Evolutionary conservation across 768 basidiomycete species (phyloP).

Genomic region (Leccinellum luteum): DNA sequence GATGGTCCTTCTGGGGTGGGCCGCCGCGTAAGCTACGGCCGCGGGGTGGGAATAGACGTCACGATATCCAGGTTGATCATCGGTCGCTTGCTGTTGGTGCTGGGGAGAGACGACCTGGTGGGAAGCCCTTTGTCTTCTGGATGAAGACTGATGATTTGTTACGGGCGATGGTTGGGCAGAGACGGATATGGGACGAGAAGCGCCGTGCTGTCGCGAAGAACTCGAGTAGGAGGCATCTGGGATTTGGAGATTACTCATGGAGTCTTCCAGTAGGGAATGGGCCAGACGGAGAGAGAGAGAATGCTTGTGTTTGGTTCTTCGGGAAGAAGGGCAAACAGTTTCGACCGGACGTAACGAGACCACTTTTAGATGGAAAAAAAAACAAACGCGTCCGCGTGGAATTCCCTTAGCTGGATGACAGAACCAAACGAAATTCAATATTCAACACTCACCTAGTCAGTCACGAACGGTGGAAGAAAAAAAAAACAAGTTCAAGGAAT

Average conservation of each 20-base stretch:
- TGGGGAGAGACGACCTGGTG: constrained; percentile 62
- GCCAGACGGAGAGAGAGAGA: constrained; percentile 1
- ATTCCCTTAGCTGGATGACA: constrained; percentile 16
- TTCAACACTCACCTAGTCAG: too few relatives aligned
- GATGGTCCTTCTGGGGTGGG: constrained; percentile 82
- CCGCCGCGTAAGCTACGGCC: constrained; percentile 76
- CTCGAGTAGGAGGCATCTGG: constrained; percentile 43
- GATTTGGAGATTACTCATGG: constrained; percentile 41
- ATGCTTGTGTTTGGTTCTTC: neutral
- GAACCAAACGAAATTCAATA: neutral
- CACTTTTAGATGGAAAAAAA: constrained; percentile 22
- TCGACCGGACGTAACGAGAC: constrained; percentile 1
- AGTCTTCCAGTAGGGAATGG: neutral
- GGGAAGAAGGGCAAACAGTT: constrained; percentile 4
- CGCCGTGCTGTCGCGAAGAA: constrained; percentile 42
- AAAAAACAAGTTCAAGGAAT: constrained; percentile 11
- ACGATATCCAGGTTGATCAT: constrained; percentile 50
- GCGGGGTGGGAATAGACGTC: constrained; percentile 86
- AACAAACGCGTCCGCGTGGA: constrained; percentile 19
- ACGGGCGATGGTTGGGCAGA: constrained; percentile 50
- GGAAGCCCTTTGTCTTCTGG: constrained; percentile 68
- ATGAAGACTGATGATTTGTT: constrained; percentile 37
- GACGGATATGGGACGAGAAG: constrained; percentile 58
- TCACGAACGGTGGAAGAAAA: neutral
- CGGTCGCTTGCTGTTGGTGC: constrained; percentile 37